Conservation (phyloP, 306 rosid genomes). For the Begonia fuchsioides region DNA sequence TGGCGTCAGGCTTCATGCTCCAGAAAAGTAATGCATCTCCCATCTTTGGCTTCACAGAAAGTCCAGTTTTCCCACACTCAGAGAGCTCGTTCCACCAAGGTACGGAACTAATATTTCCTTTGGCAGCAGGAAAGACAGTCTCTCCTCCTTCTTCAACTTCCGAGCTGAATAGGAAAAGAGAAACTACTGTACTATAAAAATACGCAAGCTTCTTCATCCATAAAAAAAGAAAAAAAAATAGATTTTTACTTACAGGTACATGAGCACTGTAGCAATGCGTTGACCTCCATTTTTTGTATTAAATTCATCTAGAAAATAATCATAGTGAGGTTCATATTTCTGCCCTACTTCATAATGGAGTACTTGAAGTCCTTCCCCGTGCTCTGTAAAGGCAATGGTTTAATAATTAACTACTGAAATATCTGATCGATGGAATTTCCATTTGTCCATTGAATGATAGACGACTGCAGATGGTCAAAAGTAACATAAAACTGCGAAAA, state of each 20-base stretch:
- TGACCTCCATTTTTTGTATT: conserved; percentile 92
- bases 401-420: conserved; percentile 17
- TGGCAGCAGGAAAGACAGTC: conserved; percentile 95
- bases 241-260: conserved; percentile 88
- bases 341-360: conserved; percentile 98
- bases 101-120: conserved; percentile 80
- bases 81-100: conserved; percentile 98
- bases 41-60: conserved; percentile 84
- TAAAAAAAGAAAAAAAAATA: conserved; percentile 5
- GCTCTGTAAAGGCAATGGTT: conserved; percentile 38
- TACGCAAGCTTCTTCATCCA: conserved; percentile 7
- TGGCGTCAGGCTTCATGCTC: conserved; percentile 98
- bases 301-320: conserved; percentile 79
- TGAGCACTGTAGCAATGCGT: conserved; percentile 85
- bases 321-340: conserved; percentile 94
- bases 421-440: not conserved
- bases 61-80: conserved; percentile 83
- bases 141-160: conserved; percentile 99
- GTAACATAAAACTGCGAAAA: no score
- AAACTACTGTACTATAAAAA: conserved; percentile 6
- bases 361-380: conserved; percentile 97
- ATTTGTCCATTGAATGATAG: no score
- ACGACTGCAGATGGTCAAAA: no score
- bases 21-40: conserved; percentile 97
- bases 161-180: conserved; percentile 41